Conservation (phyloP, 1,139 yeast species). For the Candida buenavistaensis region DNA sequence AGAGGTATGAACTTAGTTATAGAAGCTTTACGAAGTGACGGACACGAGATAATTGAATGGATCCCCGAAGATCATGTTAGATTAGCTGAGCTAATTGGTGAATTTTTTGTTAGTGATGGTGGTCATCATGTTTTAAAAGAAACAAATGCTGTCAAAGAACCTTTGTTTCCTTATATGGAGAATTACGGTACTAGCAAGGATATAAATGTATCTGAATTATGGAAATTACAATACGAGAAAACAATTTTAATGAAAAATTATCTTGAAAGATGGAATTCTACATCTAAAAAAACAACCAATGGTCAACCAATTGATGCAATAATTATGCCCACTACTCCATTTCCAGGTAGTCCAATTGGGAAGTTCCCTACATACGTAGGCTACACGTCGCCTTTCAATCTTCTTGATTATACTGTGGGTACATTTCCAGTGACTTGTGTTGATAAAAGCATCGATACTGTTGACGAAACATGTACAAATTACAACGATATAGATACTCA, state of each 20-base stretch:
- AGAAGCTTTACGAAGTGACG: constrained; percentile 28
- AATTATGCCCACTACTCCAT: constrained; percentile 48
- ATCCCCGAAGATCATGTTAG: constrained; percentile 39
- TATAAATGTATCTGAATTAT: constrained; percentile 37
- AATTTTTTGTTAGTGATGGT: constrained; percentile 50
- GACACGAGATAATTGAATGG: constrained; percentile 42
- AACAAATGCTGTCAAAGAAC: constrained; percentile 46
- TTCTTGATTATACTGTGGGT: constrained; percentile 58
- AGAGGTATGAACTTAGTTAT: constrained; percentile 30
- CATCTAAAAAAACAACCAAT: constrained; percentile 28
- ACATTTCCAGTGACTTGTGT: constrained; percentile 59
- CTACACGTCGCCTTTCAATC: constrained; percentile 61
- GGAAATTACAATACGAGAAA: constrained; percentile 42
- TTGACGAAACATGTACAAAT: constrained; percentile 17
- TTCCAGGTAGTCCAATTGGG: constrained; percentile 45
- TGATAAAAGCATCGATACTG: constrained; percentile 41
- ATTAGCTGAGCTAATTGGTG: constrained; percentile 35
- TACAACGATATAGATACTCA: constrained; percentile 20
- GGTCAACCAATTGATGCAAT: constrained; percentile 51
- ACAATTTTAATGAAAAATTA: constrained; percentile 32
- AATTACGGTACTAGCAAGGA: constrained; percentile 31
- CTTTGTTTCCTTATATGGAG: constrained; percentile 37
- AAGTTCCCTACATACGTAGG: constrained; percentile 35
- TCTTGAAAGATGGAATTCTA: constrained; percentile 38
- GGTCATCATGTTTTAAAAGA: constrained; percentile 32